phyloP scores from a whole-genome alignment of 768 basidiomycete species.

The Trametes coccinea region DNA sequence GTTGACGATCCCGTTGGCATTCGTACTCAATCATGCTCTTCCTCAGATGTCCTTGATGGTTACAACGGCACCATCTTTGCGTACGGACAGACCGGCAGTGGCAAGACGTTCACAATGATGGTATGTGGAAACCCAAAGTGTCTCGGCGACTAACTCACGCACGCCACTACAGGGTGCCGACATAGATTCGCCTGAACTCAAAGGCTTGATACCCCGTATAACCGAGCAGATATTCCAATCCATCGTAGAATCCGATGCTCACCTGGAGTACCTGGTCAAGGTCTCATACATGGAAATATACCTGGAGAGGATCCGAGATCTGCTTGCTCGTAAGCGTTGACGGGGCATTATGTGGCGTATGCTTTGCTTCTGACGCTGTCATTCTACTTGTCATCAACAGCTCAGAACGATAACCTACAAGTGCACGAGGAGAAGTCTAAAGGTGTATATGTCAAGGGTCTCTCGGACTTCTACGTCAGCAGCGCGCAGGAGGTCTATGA shows the following conservation, averaged over 20 bases:
- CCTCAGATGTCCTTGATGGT: constrained; percentile 91
- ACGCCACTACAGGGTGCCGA: constrained; percentile 76
- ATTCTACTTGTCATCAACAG: constrained; percentile 37
- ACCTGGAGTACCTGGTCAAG: constrained; percentile 97
- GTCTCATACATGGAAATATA: constrained; percentile 99
- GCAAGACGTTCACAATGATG: constrained; percentile 99
- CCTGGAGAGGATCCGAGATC: constrained; percentile 91
- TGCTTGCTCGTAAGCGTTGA: constrained; percentile 81
- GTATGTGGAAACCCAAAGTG: constrained; percentile 36
- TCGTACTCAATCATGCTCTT: constrained; percentile 1
- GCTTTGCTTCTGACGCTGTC: background rate
- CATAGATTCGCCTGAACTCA: constrained; percentile 90
- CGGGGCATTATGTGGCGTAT: background rate
- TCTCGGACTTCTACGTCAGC: constrained; percentile 97
- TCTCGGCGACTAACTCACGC: constrained; percentile 12
- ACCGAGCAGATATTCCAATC: constrained; percentile 99
- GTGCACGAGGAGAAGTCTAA: constrained; percentile 98
- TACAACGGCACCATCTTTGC: constrained; percentile 97
- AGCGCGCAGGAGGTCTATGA: constrained; percentile 96
- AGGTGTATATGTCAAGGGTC: constrained; percentile 96
- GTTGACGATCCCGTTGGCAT: background rate
- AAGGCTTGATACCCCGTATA: constrained; percentile 96
- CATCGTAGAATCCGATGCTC: constrained; percentile 92
- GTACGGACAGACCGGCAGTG: constrained; percentile 85
- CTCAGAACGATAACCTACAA: constrained; percentile 97